Conservation (phyloP, 768 basidiomycete species). For the Naganishia onofrii region DNA sequence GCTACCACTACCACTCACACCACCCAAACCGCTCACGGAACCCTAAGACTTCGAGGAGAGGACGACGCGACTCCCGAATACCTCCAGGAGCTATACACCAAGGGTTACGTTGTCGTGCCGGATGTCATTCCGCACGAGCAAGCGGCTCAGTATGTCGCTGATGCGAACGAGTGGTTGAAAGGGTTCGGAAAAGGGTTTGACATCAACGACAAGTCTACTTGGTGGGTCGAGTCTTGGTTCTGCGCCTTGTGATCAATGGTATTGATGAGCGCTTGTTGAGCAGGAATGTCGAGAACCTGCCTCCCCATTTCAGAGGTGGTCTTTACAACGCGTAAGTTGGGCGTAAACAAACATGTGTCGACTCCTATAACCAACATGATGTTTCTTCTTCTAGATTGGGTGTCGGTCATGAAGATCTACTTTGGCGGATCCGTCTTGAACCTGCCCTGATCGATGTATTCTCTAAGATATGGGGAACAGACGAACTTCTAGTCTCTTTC, state of each 20-base stretch:
- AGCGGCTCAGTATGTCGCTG: slow-evolving; percentile 7
- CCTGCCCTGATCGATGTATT: slow-evolving; percentile 45
- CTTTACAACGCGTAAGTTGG: slow-evolving; percentile 27
- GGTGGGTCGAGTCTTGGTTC: slow-evolving; percentile 3
- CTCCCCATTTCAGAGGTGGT: slow-evolving; percentile 29
- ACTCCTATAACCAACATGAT: slow-evolving; percentile 35
- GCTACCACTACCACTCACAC: slow-evolving; percentile 13
- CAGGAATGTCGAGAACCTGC: slow-evolving; percentile 31
- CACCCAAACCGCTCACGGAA: not conserved
- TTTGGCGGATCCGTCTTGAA: slow-evolving; percentile 48
- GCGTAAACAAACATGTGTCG: not conserved
- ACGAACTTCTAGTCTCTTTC: slow-evolving; percentile 44
- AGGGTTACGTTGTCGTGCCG: slow-evolving; percentile 24
- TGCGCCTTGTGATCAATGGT: not conserved
- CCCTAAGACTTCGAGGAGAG: slow-evolving; percentile 26
- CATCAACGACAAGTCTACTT: slow-evolving; percentile 23
- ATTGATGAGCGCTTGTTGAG: not conserved
- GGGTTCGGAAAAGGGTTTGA: slow-evolving; percentile 23
- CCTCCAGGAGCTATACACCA: slow-evolving; percentile 5
- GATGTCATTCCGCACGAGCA: slow-evolving; percentile 2
- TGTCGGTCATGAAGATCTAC: slow-evolving; percentile 46
- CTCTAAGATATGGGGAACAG: slow-evolving; percentile 50
- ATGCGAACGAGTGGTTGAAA: slow-evolving; percentile 25
- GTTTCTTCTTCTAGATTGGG: slow-evolving; percentile 35
- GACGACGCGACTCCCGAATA: slow-evolving; percentile 7